Evolutionary conservation across 164 flowering plant genomes (phyloP).

Genomic region (Paratinospora sagittata): DNA sequence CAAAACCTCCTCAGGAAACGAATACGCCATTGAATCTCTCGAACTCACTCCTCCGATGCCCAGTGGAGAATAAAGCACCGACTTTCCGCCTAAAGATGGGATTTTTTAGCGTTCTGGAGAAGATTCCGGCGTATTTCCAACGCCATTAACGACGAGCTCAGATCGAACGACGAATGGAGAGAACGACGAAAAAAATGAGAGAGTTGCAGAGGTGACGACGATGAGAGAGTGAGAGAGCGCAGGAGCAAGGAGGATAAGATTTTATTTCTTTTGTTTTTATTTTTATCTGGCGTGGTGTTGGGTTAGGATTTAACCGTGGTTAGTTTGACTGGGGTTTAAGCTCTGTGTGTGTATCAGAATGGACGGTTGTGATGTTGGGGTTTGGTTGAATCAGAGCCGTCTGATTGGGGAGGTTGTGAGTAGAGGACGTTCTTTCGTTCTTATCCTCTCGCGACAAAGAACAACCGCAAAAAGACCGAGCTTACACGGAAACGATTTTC

Average conservation of each 20-base stretch:
- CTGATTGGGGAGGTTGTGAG: constrained; percentile 18
- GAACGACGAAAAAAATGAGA: background rate
- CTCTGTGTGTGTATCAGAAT: background rate
- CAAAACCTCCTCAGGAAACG: constrained; percentile 84
- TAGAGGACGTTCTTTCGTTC: constrained; percentile 8
- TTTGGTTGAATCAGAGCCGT: constrained; percentile 27
- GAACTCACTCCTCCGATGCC: background rate
- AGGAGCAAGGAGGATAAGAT: constrained; percentile 29
- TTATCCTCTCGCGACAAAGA: constrained; percentile 43
- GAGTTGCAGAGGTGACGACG: constrained; percentile 12
- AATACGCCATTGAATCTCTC: constrained; percentile 29
- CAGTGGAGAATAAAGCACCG: background rate
- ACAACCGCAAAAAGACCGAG: constrained; percentile 41
- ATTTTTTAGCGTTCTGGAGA: background rate
- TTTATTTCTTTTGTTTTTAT: constrained; percentile 9
- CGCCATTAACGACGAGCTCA: constrained; percentile 25
- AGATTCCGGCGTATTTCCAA: constrained; percentile 24
- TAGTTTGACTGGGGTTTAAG: constrained; percentile 11
- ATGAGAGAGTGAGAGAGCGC: constrained; percentile 16
- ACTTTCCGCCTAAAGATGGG: background rate
- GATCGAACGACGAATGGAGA: background rate
- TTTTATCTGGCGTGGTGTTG: constrained; percentile 1
- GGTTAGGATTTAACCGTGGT: constrained; percentile 16
- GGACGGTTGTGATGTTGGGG: constrained; percentile 17
- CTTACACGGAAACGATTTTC: constrained; percentile 6